phyloP scores from a whole-genome alignment of 768 basidiomycete genomes.

The Termitomyces sp. region DNA sequence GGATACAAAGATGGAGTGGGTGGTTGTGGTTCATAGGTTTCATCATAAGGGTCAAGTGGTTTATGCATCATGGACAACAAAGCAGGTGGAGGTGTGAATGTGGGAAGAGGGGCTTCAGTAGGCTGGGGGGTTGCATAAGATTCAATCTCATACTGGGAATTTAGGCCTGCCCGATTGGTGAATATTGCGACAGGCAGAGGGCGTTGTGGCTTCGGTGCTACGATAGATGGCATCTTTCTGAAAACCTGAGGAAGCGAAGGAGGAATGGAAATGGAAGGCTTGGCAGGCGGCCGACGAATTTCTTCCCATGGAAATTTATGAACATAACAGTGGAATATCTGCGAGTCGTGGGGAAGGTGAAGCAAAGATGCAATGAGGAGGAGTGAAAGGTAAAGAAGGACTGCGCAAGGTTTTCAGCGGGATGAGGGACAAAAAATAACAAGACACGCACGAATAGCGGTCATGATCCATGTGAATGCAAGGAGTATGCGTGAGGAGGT shows the following conservation, averaged over 20 bases:
- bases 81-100: conserved; percentile 14
- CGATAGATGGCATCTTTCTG: conserved; percentile 33
- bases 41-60: conserved; percentile 3
- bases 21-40: conserved; percentile 8
- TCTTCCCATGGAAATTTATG: conserved; percentile 36
- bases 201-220: conserved; percentile 38
- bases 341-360: conserved; percentile 35
- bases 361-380: conserved; percentile 40
- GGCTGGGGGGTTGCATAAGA: conserved; percentile 29
- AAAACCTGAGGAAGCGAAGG: conserved; percentile 27
- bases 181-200: conserved; percentile 28
- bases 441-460: conserved; percentile 31
- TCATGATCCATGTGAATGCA: conserved; percentile 40
- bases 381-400: conserved; percentile 51
- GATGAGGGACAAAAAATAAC: not conserved
- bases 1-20: conserved; percentile 27
- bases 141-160: conserved; percentile 43
- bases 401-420: conserved; percentile 26
- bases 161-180: conserved; percentile 33
- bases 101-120: conserved; percentile 13
- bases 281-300: conserved; percentile 15
- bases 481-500: conserved; percentile 49
- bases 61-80: conserved; percentile 6
- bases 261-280: conserved; percentile 13
- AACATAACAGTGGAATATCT: conserved; percentile 47